phyloP scores from a whole-genome alignment of 2,329 filamentous ascomycete genomes.

The Ceratocystis lukuohia region DNA sequence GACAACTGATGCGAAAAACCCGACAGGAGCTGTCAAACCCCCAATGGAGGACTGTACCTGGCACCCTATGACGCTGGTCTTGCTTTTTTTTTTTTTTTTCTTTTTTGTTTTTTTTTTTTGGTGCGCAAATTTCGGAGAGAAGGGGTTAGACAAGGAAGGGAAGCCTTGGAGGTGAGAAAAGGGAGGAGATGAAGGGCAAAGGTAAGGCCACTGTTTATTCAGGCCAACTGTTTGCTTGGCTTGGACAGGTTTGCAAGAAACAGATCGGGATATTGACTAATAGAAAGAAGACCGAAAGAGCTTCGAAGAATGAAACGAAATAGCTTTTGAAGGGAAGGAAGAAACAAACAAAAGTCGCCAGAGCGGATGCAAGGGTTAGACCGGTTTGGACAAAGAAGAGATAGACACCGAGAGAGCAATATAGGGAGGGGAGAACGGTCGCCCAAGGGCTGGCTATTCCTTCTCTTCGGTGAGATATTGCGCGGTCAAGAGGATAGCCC shows the following conservation, averaged over 20 bases:
- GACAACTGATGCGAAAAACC: not conserved
- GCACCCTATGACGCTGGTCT: not conserved
- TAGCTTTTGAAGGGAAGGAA: not conserved
- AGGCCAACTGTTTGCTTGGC: not conserved
- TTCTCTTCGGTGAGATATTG: too few relatives aligned
- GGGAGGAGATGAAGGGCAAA: constrained; percentile 20
- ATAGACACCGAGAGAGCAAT: too few relatives aligned
- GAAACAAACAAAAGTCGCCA: not conserved
- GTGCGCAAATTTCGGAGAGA: not conserved
- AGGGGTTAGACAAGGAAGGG: not conserved
- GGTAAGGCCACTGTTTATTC: constrained; percentile 19
- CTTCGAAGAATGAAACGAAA: not conserved
- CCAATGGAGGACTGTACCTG: not conserved
- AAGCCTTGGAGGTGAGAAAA: constrained; percentile 15
- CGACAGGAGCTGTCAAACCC: not conserved
- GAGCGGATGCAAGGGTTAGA: too few relatives aligned
- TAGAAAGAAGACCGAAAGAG: not conserved
- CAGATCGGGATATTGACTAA: not conserved
- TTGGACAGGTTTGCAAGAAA: not conserved
- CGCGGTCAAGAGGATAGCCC: too few relatives aligned
- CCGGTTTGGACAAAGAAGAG: too few relatives aligned
- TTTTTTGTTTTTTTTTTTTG: not conserved
- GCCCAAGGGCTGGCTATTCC: too few relatives aligned
- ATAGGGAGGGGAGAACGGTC: too few relatives aligned
- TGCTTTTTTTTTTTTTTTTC: not conserved